These are phyloP conservation scores for Tricholoma saponaceum DNA, from an alignment of 768 basidiomycete species.

Conservation along the genomic window DNA sequence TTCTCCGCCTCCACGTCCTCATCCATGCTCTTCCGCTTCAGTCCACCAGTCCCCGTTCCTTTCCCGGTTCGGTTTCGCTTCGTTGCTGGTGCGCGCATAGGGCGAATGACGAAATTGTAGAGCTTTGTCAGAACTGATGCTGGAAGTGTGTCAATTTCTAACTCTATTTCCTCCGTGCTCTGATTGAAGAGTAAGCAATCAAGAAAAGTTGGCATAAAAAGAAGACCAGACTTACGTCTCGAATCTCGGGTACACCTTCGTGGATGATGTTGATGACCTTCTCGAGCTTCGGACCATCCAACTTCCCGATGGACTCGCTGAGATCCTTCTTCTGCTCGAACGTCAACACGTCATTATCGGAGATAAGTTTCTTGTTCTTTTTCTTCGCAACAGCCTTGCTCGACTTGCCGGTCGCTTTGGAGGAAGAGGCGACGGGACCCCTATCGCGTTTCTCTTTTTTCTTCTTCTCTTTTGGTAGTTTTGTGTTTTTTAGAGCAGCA, in stretches of 20 bases:
- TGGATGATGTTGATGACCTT: constrained; percentile 95
- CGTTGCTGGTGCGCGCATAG: constrained; percentile 61
- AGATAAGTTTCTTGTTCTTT: constrained; percentile 60
- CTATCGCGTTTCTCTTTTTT: constrained; percentile 63
- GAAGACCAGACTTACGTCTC: constrained; percentile 62
- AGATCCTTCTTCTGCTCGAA: constrained; percentile 99
- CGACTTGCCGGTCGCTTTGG: constrained; percentile 53
- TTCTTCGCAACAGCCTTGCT: constrained; percentile 51
- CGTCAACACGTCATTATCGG: constrained; percentile 80
- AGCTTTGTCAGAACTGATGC: constrained; percentile 84
- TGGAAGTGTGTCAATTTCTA: constrained; percentile 93
- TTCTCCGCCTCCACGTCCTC: constrained; percentile 95
- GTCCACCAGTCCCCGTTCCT: constrained; percentile 82
- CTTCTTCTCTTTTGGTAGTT: constrained; percentile 61
- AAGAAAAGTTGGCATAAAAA: constrained; percentile 9
- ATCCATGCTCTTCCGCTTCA: constrained; percentile 95
- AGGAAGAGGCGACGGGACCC: constrained; percentile 55
- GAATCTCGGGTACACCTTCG: constrained; percentile 88
- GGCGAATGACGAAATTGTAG: constrained; percentile 92
- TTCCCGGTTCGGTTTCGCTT: constrained; percentile 67
- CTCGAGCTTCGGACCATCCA: constrained; percentile 81
- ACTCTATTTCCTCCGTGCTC: constrained; percentile 97
- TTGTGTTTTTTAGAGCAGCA: constrained; percentile 53
- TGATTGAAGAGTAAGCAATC: constrained; percentile 27
- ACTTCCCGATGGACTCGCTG: constrained; percentile 86